Evolutionary conservation across 257 asterid species (phyloP), one percentile per base, ranked within the genome.

Genomic region (Eustoma russellianum): DNA sequence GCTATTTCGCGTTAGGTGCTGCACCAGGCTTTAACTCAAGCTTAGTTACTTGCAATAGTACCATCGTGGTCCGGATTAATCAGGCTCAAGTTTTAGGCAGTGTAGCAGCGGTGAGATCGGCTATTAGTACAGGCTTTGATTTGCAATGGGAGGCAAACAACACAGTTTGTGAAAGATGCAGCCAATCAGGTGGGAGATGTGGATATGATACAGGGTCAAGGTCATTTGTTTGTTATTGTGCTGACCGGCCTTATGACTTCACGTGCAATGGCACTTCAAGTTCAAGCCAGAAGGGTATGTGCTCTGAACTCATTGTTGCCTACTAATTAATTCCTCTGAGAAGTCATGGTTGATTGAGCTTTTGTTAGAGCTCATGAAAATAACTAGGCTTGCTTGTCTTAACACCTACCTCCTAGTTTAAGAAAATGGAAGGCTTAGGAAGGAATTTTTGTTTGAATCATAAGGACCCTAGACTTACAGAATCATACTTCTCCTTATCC

Each of bases 41-140:
- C 19, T 0, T 13, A 3, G 7, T 50, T 47, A 5, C 1, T 0
- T 85, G 95, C 68, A 9, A 1, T 15, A 13, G 19, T 0, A 1
- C 0, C 8, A 70, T 86, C 17, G 16, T 40, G 3, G 79, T 65
- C 46, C 79, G 77, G 33, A 53, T 86, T 59, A 64, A 16, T 56
- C 57, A 6, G 61, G 59, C 59, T 19, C 43, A 0, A 52, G 14
- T 0, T 13, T 24, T 83, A 61, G 60, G 1, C 1, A 45, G 0
- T 2, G 3, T 53, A 14, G 0, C 10, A 3, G 56, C 62, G 1
- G 49, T 80, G 38, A 52, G 0, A 59, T 17, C 2, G 0, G 76
- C 77, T 6, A 55, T 86, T 3, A 35, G 7, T 6, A 28, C 24
- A 1, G 96, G 96, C 7, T 86, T 86, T 58, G 43, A 11, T 7